These are phyloP conservation scores for Penicillium arizonense DNA, from an alignment of 495 filamentous ascomycete genomes.

Conservation along the genomic window DNA sequence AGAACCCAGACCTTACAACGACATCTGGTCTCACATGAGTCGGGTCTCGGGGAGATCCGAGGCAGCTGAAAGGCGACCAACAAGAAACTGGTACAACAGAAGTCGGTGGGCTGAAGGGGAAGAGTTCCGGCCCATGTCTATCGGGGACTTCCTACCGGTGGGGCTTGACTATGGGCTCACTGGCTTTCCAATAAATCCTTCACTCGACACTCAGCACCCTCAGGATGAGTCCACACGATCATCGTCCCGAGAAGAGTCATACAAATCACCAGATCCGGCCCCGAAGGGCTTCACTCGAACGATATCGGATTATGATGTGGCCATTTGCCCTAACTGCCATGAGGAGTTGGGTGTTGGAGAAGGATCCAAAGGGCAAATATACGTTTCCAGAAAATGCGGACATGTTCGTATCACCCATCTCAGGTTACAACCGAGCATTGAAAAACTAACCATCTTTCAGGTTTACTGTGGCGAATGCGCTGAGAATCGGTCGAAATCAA, in stretches of 20 bases:
- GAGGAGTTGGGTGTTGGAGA: constrained; percentile 63
- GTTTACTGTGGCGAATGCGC: constrained; percentile 72
- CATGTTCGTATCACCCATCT: constrained; percentile 57
- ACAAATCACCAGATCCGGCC: constrained; percentile 58
- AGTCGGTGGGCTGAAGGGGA: no score
- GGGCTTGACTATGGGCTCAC: constrained; percentile 18
- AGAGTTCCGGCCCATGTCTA: no score
- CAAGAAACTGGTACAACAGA: no score
- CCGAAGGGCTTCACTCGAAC: constrained; percentile 64
- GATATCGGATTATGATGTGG: constrained; percentile 57
- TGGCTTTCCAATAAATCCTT: constrained; percentile 20
- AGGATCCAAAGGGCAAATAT: constrained; percentile 64
- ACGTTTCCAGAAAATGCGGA: constrained; percentile 71
- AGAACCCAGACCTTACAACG: constrained; percentile 9
- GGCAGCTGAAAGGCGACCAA: no score
- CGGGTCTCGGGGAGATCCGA: no score
- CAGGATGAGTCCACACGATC: no score
- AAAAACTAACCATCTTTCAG: constrained; percentile 33
- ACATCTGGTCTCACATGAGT: background rate
- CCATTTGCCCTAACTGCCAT: constrained; percentile 72
- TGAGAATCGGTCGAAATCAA: constrained; percentile 45
- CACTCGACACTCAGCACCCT: no score
- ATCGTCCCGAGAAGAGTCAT: constrained; percentile 39
- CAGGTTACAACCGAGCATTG: background rate
- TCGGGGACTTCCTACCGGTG: background rate